A percentile compares a stretch with the other conserved stretches of the same genome.
Conservation (phyloP, 1,139 yeast species). For the Hansenula anomala region DNA sequence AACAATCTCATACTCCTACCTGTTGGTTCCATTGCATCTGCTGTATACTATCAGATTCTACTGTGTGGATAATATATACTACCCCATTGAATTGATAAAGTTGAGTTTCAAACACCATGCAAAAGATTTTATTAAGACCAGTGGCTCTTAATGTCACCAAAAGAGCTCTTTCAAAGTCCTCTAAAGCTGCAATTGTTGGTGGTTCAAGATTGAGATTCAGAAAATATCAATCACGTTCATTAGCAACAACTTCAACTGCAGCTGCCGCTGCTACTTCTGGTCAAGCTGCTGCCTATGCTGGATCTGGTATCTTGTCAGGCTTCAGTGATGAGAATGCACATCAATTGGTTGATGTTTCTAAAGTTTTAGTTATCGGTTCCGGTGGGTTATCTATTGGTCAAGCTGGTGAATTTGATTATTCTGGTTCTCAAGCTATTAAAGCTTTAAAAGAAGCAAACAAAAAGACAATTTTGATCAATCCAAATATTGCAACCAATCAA, state of each 20-base stretch:
- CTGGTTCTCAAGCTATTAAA: constrained; percentile 96
- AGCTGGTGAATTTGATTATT: constrained; percentile 98
- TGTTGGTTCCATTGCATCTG: too few species aligned
- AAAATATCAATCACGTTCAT: constrained; percentile 9
- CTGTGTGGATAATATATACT: too few species aligned
- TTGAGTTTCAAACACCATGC: not conserved
- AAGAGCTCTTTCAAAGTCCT: constrained; percentile 14
- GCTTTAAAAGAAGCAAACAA: constrained; percentile 91
- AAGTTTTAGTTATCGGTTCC: constrained; percentile 91
- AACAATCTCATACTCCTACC: too few species aligned
- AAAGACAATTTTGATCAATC: constrained; percentile 82
- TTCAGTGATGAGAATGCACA: constrained; percentile 34
- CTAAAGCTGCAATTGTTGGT: constrained; percentile 9
- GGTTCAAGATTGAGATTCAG: constrained; percentile 10
- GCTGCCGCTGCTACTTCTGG: constrained; percentile 12
- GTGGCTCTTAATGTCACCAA: constrained; percentile 19
- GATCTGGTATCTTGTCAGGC: constrained; percentile 47
- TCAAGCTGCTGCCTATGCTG: constrained; percentile 41
- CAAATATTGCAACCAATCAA: constrained; percentile 96
- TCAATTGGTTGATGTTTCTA: constrained; percentile 76
- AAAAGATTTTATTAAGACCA: constrained; percentile 21
- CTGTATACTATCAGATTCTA: too few species aligned
- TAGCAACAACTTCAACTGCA: constrained; percentile 16
- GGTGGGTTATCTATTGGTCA: constrained; percentile 98
- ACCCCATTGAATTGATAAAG: too few species aligned